Evolutionary conservation across 257 asterid genomes (phyloP).

Genomic region (Primulina tabacum): DNA sequence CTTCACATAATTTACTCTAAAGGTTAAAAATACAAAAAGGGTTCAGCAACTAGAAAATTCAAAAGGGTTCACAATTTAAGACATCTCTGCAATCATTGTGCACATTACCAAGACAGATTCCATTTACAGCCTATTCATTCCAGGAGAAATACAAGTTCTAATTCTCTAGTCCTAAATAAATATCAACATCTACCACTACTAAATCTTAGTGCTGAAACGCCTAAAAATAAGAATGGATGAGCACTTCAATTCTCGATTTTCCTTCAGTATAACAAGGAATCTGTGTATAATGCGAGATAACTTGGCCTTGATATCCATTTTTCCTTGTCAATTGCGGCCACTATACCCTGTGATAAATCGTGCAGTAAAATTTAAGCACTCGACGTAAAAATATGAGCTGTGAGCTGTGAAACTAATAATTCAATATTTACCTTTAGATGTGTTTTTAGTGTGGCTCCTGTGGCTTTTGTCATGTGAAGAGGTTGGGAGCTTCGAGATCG

Average conservation of each 20-base stretch:
- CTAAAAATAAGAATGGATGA: slow-evolving; percentile 24
- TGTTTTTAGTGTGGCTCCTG: slow-evolving; percentile 41
- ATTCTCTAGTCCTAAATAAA: slow-evolving; percentile 47
- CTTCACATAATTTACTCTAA: not conserved
- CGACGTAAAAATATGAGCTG: not conserved
- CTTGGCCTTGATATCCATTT: slow-evolving; percentile 20
- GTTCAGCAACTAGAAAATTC: slow-evolving; percentile 11
- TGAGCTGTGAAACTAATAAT: not conserved
- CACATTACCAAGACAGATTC: slow-evolving; percentile 24
- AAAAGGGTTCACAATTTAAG: slow-evolving; percentile 14
- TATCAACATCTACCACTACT: slow-evolving; percentile 56
- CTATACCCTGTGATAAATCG: slow-evolving; percentile 31
- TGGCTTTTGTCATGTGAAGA: slow-evolving; percentile 59
- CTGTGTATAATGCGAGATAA: slow-evolving; percentile 31
- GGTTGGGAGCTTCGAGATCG: slow-evolving; percentile 61
- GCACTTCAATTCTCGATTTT: slow-evolving; percentile 32
- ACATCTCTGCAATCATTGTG: slow-evolving; percentile 19
- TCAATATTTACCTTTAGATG: slow-evolving; percentile 42
- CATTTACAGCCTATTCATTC: slow-evolving; percentile 29
- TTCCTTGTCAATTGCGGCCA: slow-evolving; percentile 17
- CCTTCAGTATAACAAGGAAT: slow-evolving; percentile 36
- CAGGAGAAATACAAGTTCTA: slow-evolving; percentile 1
- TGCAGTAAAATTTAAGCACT: not conserved
- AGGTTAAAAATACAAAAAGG: not conserved
- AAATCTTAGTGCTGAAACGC: slow-evolving; percentile 47